Evolutionary conservation across 148 eudicot genomes (phyloP).

Genomic region (Euryodendron excelsum): DNA sequence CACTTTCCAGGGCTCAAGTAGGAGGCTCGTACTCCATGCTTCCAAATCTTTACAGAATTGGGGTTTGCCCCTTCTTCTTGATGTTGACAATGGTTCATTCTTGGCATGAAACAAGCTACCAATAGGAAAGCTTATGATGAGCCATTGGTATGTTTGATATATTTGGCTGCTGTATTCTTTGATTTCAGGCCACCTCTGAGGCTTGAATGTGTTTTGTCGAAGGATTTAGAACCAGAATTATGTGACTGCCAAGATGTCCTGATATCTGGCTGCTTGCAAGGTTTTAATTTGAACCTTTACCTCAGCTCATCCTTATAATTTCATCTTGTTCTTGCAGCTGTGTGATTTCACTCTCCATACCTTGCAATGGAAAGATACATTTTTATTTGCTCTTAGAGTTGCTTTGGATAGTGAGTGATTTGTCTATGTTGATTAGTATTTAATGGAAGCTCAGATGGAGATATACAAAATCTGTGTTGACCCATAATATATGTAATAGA

Average conservation of each 20-base stretch:
- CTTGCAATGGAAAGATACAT: constrained; percentile 9
- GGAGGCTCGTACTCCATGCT: constrained; percentile 51
- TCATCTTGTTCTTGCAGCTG: constrained; percentile 7
- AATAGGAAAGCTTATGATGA: constrained; percentile 31
- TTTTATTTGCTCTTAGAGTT: neutral
- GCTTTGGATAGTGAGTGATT: neutral
- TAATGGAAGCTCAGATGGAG: neutral
- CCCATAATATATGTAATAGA: neutral
- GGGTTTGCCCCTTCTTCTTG: constrained; percentile 38
- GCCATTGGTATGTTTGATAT: constrained; percentile 26
- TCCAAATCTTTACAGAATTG: constrained; percentile 44
- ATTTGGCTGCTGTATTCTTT: constrained; percentile 31
- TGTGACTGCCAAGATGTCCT: constrained; percentile 32
- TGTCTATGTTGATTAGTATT: neutral
- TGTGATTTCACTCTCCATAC: neutral
- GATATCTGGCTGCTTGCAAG: constrained; percentile 35
- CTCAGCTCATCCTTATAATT: constrained; percentile 22
- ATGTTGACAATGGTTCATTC: constrained; percentile 41
- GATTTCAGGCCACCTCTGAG: constrained; percentile 40
- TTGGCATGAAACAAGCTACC: constrained; percentile 30
- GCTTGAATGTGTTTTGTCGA: constrained; percentile 40
- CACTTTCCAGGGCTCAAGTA: constrained; percentile 71
- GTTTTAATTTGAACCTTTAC: constrained; percentile 32
- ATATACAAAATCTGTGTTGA: neutral
- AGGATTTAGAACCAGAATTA: constrained; percentile 45